Percentiles rank a stretch among this genome's conserved stretches.
These are phyloP conservation scores for Fusarium keratoplasticum DNA, from an alignment of 2,329 filamentous ascomycete species.

Conservation along the genomic window DNA sequence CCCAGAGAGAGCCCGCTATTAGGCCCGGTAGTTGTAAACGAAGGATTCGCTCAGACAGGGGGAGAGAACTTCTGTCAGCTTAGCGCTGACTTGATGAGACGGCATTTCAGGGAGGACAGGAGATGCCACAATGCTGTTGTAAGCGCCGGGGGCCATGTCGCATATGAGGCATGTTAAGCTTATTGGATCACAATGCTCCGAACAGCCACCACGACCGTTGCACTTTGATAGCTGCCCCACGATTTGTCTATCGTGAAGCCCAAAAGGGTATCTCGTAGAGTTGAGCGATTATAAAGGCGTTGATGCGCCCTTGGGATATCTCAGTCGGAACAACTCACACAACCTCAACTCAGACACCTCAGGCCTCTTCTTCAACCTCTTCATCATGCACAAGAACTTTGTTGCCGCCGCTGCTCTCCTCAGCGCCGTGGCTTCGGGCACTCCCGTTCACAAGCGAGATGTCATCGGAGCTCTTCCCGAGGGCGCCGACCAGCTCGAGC, in stretches of 20 bases:
- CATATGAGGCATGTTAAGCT: neutral
- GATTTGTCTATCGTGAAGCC: neutral
- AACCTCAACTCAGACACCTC: neutral
- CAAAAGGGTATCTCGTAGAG: neutral
- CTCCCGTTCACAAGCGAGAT: conserved; percentile 37
- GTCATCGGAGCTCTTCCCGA: conserved; percentile 47
- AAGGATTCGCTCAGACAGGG: conserved; percentile 4
- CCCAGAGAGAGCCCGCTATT: neutral
- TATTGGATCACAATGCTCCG: neutral
- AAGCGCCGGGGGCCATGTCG: neutral
- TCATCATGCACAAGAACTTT: conserved; percentile 30
- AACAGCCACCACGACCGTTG: neutral
- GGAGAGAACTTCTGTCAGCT: neutral
- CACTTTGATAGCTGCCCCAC: neutral
- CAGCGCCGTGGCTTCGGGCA: conserved; percentile 27
- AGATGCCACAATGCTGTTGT: neutral
- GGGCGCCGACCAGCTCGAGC: conserved; percentile 48
- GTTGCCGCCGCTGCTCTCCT: conserved; percentile 28
- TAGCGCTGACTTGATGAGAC: neutral
- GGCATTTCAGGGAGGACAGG: neutral
- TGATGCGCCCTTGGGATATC: neutral
- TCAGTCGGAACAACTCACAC: neutral
- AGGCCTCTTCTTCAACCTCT: neutral
- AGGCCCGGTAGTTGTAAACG: neutral
- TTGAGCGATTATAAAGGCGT: neutral